Percentiles rank a stretch among this genome's conserved stretches.
Conservation (phyloP, 805 yeast genomes). For the Yamadazyma paraphyllophila region DNA sequence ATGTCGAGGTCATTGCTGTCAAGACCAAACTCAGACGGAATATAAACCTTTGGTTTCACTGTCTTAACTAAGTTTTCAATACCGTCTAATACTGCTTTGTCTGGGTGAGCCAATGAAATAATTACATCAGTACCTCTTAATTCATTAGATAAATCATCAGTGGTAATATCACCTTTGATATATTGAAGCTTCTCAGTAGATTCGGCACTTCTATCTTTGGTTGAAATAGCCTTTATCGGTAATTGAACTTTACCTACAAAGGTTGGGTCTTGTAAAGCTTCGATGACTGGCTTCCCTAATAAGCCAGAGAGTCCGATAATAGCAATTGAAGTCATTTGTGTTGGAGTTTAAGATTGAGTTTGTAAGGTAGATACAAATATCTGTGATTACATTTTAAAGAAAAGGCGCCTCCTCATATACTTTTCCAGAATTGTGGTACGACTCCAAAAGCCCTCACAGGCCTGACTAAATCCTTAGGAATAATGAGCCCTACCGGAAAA, state of each 20-base stretch:
- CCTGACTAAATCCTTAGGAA: not conserved
- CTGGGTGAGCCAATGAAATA: conserved; percentile 41
- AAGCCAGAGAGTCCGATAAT: conserved; percentile 53
- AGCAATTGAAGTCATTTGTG: conserved; percentile 37
- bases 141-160: conserved; percentile 27
- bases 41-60: conserved; percentile 49
- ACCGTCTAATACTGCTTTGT: conserved; percentile 28
- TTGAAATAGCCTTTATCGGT: conserved; percentile 54
- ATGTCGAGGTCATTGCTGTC: conserved; percentile 29
- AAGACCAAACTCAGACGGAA: conserved; percentile 62
- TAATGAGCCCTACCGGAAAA: not conserved
- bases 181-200: conserved; percentile 40
- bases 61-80: conserved; percentile 38
- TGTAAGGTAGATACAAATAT: not conserved
- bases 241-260: conserved; percentile 41
- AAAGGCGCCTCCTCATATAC: too few species aligned
- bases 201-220: conserved; percentile 30
- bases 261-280: conserved; percentile 41
- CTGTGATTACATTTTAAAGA: not conserved
- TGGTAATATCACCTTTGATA: conserved; percentile 29
- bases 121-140: conserved; percentile 51
- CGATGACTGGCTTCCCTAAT: conserved; percentile 48
- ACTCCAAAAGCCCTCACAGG: too few species aligned
- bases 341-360: not conserved
- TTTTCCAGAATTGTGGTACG: too few species aligned